phyloP scores from a whole-genome alignment of 1,284 basidiomycete genomes.

The Phlebopus sp. region DNA sequence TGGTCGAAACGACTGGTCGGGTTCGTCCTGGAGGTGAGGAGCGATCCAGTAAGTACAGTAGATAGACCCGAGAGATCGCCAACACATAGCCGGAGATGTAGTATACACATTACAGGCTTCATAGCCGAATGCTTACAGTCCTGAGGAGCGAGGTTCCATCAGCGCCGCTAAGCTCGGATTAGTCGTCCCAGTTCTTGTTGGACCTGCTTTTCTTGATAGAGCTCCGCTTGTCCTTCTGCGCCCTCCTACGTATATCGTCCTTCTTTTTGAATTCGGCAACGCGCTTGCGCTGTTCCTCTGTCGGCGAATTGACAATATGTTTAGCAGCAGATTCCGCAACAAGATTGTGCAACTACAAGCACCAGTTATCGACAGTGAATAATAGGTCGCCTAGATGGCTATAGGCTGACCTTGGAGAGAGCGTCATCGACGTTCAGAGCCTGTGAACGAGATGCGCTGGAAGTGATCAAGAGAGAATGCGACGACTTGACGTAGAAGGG shows the following conservation, averaged over 20 bases:
- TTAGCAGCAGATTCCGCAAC: slow-evolving; percentile 47
- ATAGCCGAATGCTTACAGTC: too few relatives aligned
- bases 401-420: slow-evolving; percentile 53
- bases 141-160: too few relatives aligned
- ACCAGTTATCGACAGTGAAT: neutral
- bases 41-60: too few relatives aligned
- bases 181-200: slow-evolving; percentile 24
- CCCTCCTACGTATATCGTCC: slow-evolving; percentile 44
- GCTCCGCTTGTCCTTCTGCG: slow-evolving; percentile 53
- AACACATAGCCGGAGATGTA: too few relatives aligned
- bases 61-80: too few relatives aligned
- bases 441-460: slow-evolving; percentile 68
- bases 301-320: slow-evolving; percentile 52
- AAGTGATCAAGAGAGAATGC: slow-evolving; percentile 63
- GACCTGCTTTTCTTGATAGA: slow-evolving; percentile 39
- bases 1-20: too few relatives aligned
- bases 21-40: too few relatives aligned
- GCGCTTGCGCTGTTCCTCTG: slow-evolving; percentile 51
- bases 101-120: too few relatives aligned
- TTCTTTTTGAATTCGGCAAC: slow-evolving; percentile 46
- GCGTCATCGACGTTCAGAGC: slow-evolving; percentile 71
- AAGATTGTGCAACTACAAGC: slow-evolving; percentile 52
- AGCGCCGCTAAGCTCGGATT: too few relatives aligned
- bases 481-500: slow-evolving; percentile 64
- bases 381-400: neutral